Base-by-base conservation (phyloP, 768 basidiomycete species). In the Suillus bovinus region DNA sequence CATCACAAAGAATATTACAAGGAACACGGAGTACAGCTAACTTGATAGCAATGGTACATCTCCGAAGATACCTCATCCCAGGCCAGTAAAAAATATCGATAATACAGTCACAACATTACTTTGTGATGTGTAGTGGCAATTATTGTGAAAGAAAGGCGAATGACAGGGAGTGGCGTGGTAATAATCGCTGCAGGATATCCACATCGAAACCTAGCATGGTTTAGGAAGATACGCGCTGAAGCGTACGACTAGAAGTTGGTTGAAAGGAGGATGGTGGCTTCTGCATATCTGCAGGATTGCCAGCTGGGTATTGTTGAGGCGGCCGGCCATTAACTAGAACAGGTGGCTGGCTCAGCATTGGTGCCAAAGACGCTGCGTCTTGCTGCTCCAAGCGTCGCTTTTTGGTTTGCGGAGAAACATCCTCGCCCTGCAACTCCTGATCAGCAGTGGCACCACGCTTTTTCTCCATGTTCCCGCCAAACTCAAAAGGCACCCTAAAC, bases 281-380 rank as follows among this genome's bases (percentile, higher is more conserved):
- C 24, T 38, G 36, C 54, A 24, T 56, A 8, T 56, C 36, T 38
- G 54, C 24, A 38, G 59, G 66, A 34, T 39, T 66, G 10, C 74
- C 74, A 4, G 71, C 67, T 9, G 73, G 70, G 50, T 65, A 72
- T 50, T 74, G 74, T 22, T 71, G 72, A 46, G 74, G 73, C 49
- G 71, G 69, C 34, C 66, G 76, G 38, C 74, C 73, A 20, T 73
- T 71, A 41, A 76, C 56, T 56, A 71, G 54, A 27, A 66, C 52
- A 60, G 68, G 59, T 16, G 74, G 63, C 4, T 49, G 44, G 50
- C 47, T 58, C 16, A 70, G 10, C 5, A 42, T 10, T 7, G 63
- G 52, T 34, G 22, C 31, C 61, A 6, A 61, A 60, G 20, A 58
- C 38, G 14, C 36, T 1, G 59, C 29, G 9, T 52, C 42, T 36